These are phyloP conservation scores for Neurospora sp. DNA, from an alignment of 495 filamentous ascomycete genomes.

Conservation along the genomic window DNA sequence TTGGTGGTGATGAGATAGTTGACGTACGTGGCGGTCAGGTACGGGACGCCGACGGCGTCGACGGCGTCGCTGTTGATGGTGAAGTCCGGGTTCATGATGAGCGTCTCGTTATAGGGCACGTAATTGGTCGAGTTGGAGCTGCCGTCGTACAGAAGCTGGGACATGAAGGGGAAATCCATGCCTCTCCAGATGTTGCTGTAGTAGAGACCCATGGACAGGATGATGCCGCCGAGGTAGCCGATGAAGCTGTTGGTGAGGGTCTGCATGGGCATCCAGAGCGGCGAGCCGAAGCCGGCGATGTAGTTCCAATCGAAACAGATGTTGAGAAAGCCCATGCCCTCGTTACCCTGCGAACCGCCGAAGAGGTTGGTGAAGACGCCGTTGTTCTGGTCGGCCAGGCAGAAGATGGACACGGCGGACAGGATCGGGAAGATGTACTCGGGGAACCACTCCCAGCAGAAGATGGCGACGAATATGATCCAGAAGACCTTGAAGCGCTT, in stretches of 20 bases:
- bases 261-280: conserved; percentile 22
- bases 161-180: conserved; percentile 37
- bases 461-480: conserved; percentile 27
- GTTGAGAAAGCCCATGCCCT: conserved; percentile 37
- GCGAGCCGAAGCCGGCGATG: conserved; percentile 17
- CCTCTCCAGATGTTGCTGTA: conserved; percentile 43
- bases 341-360: conserved; percentile 45
- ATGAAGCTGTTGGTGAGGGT: conserved; percentile 14
- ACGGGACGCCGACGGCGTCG: conserved; percentile 18
- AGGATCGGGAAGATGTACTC: conserved; percentile 44
- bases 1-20: conserved; percentile 27
- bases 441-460: conserved; percentile 45
- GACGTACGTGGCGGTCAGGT: conserved; percentile 36
- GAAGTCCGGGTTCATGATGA: conserved; percentile 25
- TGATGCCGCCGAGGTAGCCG: conserved; percentile 34
- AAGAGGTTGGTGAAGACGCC: conserved; percentile 49
- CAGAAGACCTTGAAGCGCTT: conserved; percentile 31
- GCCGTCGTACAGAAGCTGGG: conserved; percentile 8
- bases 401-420: conserved; percentile 45
- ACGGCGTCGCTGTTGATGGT: not conserved
- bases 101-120: conserved; percentile 16
- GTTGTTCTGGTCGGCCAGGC: conserved; percentile 40
- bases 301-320: conserved; percentile 51
- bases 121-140: not conserved
- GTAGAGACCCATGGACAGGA: conserved; percentile 31